These are phyloP conservation scores for Aphanocladium album DNA, from an alignment of 2,329 filamentous ascomycete species.

Conservation along the genomic window DNA sequence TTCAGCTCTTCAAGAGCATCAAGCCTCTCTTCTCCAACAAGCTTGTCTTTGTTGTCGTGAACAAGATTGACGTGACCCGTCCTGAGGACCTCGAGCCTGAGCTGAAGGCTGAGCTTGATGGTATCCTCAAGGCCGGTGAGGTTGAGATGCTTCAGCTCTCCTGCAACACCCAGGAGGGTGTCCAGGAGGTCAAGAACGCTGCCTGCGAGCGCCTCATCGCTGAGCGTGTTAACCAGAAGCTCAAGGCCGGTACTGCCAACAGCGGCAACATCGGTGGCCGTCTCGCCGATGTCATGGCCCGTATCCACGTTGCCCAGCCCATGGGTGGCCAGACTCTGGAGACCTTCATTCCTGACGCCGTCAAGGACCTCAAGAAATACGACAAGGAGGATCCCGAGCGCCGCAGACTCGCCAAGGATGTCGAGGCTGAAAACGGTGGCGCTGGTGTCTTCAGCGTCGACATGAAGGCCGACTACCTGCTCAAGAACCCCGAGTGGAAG, in stretches of 20 bases:
- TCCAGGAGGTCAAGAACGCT: constrained; percentile 91
- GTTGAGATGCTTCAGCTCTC: constrained; percentile 91
- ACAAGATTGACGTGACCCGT: constrained; percentile 92
- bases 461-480: constrained; percentile 79
- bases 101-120: constrained; percentile 70
- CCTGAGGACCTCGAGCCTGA: constrained; percentile 82
- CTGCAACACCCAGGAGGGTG: constrained; percentile 90
- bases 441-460: constrained; percentile 96
- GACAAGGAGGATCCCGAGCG: constrained; percentile 85
- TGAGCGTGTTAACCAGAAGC: constrained; percentile 89
- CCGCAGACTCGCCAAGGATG: constrained; percentile 72
- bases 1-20: constrained; percentile 92
- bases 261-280: constrained; percentile 73
- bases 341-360: constrained; percentile 81
- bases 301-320: constrained; percentile 96
- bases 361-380: constrained; percentile 79
- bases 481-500: constrained; percentile 90
- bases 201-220: constrained; percentile 91
- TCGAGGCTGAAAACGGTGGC: constrained; percentile 88
- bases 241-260: constrained; percentile 81
- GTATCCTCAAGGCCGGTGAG: constrained; percentile 77
- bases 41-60: constrained; percentile 91
- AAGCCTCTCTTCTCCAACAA: constrained; percentile 97
- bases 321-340: constrained; percentile 74
- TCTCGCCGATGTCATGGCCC: constrained; percentile 81